Evolutionary conservation across 805 yeast genomes (phyloP), one percentile per base, ranked within the genome.

Genomic region (Tetrapisispora iriomotensis): DNA sequence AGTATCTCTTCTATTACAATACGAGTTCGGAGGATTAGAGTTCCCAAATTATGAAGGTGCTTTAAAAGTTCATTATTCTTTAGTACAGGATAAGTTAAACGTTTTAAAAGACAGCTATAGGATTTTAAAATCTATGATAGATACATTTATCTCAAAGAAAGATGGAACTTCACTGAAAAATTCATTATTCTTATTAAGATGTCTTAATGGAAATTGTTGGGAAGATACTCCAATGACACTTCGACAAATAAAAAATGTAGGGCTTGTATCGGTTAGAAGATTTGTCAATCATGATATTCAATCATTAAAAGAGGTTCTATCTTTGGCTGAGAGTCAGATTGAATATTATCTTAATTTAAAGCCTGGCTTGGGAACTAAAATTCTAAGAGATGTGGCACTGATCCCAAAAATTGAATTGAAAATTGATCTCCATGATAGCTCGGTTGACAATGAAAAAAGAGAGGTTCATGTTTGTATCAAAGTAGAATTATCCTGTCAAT

Each of bases 21-120:
- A 61, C 49, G 77, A 72, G 37, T 55, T 75, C 8, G 73, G 77
- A 1, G 74, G 75, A 0, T 34, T 68, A 4, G 74, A 69, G 21
- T 68, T 54, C 38, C 78, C 79, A 1, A 48, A 47, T 3, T 69
- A 63, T 40, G 60, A 53, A 5, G 74, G 71, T 1, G 60, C 74
- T 1, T 37, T 44, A 22, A 66, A 65, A 35, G 52, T 64, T 13
- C 66, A 62, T 28, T 60, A 62, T 22, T 48, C 65, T 2, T 64
- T 75, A 44, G 47, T 59, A 6, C 65, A 67, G 25, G 80, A 75
- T 38, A 71, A 69, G 40, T 32, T 59, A 10, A 45, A 54, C n/a
- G 60, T 70, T 3, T 65, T 71, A 44, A 65, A 65, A 42, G 71
- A 65, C 41, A 44, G 67, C 7, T 61, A 60, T 1, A 60, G 79